Base-by-base conservation (phyloP, 2,329 filamentous ascomycete genomes). In the Macrophomina pseudophaseolina region DNA sequence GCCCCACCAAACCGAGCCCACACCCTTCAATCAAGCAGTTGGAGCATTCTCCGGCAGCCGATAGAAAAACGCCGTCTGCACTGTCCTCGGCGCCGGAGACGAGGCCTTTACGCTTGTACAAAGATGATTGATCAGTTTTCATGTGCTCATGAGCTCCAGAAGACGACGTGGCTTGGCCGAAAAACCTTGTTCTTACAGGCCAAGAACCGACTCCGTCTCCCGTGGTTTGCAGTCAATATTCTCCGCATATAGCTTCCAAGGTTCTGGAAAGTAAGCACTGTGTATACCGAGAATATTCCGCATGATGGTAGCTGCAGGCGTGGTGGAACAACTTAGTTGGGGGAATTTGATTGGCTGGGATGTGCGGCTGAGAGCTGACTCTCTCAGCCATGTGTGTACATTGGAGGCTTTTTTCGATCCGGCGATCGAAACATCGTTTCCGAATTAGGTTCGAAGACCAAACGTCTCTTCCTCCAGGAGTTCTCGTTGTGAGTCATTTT, bases 11-110 rank as follows among this genome's bases (percentile, higher is more conserved):
- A 14, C 23, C 23, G 16, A 44, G 5, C 42, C 16, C 42, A 44
- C 5, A 9, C 16, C 3, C 42, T 14, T 5, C 42, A 14, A 8
- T 44, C 42, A 44, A 44, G 42, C 11, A 23, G 23, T 23, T 3
- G 42, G 30, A 23, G 12, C 7, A 5, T 53, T 80, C 5, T 53
- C 51, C 51, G 51, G 14, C 30, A 16, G 30, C 6, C 51, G 28
- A 14, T 35, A 53, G 16, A 53, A 53, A 11, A 11, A 53, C 14
- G 4, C 51, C 14, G 16, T 18, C 32, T 53, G 51, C 2, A 53
- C 4, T 4, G 32, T 35, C 16, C 35, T 30, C 16, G 12, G 11
- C 14, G 51, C 9, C 6, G 16, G 16, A 1, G 4, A n/a, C 14
- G 7, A 14, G 33, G 7, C 4, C 49, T 16, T 30, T 33, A 30